phyloP scores from a whole-genome alignment of 257 asterid genomes.

The Prunella vulgaris region DNA sequence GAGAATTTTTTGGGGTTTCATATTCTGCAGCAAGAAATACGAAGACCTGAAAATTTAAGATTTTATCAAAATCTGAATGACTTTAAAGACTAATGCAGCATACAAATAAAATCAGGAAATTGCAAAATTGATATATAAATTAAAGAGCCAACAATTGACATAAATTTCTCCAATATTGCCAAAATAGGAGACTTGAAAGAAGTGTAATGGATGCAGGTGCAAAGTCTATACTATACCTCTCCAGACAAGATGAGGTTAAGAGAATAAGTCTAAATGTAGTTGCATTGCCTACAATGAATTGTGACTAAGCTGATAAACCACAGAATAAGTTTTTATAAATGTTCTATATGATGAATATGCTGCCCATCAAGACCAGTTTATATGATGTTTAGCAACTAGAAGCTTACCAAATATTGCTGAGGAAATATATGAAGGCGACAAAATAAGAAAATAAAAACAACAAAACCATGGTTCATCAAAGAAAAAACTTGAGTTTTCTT shows the following conservation, averaged over 20 bases:
- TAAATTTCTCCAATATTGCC: neutral
- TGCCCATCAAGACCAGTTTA: neutral
- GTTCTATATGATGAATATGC: neutral
- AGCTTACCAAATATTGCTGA: neutral
- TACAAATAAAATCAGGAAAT: neutral
- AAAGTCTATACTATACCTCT: neutral
- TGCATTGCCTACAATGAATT: neutral
- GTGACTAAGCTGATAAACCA: neutral
- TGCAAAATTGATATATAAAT: neutral
- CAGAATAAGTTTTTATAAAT: neutral
- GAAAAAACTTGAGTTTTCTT: neutral
- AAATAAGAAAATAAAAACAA: neutral
- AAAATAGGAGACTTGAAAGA: neutral
- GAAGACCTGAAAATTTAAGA: constrained; percentile 5
- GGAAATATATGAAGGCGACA: neutral
- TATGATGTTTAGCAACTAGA: neutral
- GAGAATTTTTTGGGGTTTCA: constrained; percentile 12
- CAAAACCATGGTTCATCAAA: neutral
- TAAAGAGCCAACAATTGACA: neutral
- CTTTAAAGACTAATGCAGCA: neutral
- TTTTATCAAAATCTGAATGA: neutral
- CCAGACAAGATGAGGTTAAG: neutral
- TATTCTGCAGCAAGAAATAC: constrained; percentile 21
- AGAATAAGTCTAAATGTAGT: neutral
- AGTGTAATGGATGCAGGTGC: neutral